Percentiles rank a stretch among this genome's conserved stretches.
phyloP scores from a whole-genome alignment of 2,329 filamentous ascomycete genomes.

The Alternaria alternata region DNA sequence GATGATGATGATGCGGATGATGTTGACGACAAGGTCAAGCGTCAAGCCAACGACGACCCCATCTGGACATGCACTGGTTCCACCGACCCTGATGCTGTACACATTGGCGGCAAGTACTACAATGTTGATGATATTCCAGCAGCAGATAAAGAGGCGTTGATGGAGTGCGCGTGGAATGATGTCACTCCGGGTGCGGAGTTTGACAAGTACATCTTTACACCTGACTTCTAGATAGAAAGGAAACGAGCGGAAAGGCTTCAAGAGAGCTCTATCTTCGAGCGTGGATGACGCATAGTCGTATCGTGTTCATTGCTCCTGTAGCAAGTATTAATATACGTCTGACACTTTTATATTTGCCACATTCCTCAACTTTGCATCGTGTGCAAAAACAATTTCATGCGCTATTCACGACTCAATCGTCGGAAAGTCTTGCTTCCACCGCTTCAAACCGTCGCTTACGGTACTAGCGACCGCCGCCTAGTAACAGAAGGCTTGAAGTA shows the following conservation, averaged over 20 bases:
- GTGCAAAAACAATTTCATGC: too few relatives aligned
- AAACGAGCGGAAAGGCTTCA: too few relatives aligned
- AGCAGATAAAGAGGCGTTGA: background rate
- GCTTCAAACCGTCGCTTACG: background rate
- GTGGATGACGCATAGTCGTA: too few relatives aligned
- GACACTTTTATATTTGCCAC: too few relatives aligned
- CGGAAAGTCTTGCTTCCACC: background rate
- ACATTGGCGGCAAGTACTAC: background rate
- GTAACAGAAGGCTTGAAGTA: constrained; percentile 31
- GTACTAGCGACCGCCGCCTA: constrained; percentile 1
- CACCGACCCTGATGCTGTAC: background rate
- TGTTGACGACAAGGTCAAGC: background rate
- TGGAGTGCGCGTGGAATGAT: background rate
- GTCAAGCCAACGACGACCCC: background rate
- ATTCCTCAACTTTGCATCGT: too few relatives aligned
- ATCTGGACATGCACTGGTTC: background rate
- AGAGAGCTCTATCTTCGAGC: too few relatives aligned
- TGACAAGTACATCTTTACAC: background rate
- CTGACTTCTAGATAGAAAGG: background rate
- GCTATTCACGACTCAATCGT: too few relatives aligned
- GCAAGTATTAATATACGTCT: too few relatives aligned
- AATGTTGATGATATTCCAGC: background rate
- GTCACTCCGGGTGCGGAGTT: background rate
- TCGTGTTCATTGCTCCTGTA: too few relatives aligned
- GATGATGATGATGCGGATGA: background rate